A percentile compares a stretch with the other conserved stretches of the same genome.
Conservation (phyloP, 805 yeast genomes). For the Teunomyces stri region DNA sequence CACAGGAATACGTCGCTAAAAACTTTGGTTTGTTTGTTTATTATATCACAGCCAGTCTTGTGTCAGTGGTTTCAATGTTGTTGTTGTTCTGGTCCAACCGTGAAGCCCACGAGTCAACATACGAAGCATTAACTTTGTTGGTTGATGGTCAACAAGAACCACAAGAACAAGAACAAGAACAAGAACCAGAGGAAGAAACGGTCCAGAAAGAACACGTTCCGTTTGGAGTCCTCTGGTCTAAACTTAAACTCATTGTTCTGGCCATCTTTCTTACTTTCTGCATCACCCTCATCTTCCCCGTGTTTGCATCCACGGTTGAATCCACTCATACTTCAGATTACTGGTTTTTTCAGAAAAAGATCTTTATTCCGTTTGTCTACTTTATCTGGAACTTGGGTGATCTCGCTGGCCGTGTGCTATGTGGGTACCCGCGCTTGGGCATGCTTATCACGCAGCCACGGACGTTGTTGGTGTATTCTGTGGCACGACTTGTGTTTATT, state of each 20-base stretch:
- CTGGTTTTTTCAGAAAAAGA: constrained; percentile 45
- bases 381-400: constrained; percentile 91
- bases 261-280: constrained; percentile 74
- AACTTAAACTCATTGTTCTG: constrained; percentile 60
- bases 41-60: constrained; percentile 50
- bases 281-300: constrained; percentile 79
- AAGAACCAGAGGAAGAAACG: not conserved
- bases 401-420: constrained; percentile 66
- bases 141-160: not conserved
- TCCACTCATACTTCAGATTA: constrained; percentile 39
- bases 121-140: not conserved
- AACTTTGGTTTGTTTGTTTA: constrained; percentile 44
- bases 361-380: constrained; percentile 71
- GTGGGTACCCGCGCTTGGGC: constrained; percentile 46
- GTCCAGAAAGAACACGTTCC: constrained; percentile 48
- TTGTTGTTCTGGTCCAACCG: constrained; percentile 35
- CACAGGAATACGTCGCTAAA: constrained; percentile 27
- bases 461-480: constrained; percentile 51
- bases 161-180: no score
- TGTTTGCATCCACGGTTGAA: constrained; percentile 73
- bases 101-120: not conserved
- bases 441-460: constrained; percentile 40
- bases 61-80: constrained; percentile 42
- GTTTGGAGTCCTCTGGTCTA: constrained; percentile 56
- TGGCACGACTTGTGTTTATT: constrained; percentile 55